Evolutionary conservation across 2,329 filamentous ascomycete species (phyloP), one percentile per base, ranked within the genome.

Genomic region (Piedraia hortae): DNA sequence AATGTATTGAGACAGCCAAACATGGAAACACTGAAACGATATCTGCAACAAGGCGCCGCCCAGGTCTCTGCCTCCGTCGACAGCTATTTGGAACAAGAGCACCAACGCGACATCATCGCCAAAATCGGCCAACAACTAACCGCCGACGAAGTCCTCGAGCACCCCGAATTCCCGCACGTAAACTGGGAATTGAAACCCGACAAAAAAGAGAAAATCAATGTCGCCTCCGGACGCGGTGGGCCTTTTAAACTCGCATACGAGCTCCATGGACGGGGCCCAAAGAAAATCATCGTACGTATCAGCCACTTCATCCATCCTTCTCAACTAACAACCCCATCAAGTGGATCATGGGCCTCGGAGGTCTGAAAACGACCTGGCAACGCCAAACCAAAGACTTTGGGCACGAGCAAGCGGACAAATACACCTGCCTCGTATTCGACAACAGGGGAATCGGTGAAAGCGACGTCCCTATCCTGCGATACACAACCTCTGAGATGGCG

Each of bases 401-500:
- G 22, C 77, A 89, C 46, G 53, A 62, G 22, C 53, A 62, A 28
- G 56, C 51, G 20, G 50, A 62, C 28, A 50, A 56, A 31, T 88
- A 78, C 48, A 68, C 70, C 0, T 67, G 66, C 24, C 56, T 90
- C 4, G 47, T 85, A 25, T 53, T 77, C 31, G 78, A 89, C 50
- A 89, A 89, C 47, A 63, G 78, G 33, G 77, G 78, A 30, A 70
- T 88, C 39, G 78, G 78, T 25, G 58, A 59, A 29, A 77, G 69
- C 21, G 71, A 73, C 47, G 78, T 72, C 43, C 78, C 78, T 1
- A 39, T 72, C 11, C 53, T 59, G 35, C 62, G 74, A 18, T 90
- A 89, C 51, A 70, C 70, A 14, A 85, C 77, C 2, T 67, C 59
- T 17, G 70, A 74, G 34, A 88, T 90, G 77, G 78, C 78, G 11